phyloP scores from a whole-genome alignment of 495 filamentous ascomycete genomes.

The Neurospora cerealis region DNA sequence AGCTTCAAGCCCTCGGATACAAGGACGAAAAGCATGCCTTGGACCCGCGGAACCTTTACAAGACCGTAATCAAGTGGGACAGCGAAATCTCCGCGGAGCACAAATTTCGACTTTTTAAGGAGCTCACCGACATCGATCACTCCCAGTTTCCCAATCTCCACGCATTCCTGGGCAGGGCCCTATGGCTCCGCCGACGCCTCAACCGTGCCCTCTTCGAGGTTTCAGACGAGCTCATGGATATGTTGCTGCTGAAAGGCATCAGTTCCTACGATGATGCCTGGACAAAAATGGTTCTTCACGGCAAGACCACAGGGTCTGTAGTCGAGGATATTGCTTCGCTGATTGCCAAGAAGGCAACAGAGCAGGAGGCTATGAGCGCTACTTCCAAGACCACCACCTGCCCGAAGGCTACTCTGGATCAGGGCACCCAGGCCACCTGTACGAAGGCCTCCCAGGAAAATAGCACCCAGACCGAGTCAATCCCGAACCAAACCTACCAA shows the following conservation, averaged over 20 bases:
- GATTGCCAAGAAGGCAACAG: not conserved
- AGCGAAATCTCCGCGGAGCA: not conserved
- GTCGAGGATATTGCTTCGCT: not conserved
- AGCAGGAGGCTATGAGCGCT: not conserved
- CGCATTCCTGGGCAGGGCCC: not conserved
- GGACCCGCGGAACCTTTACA: not conserved
- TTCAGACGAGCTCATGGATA: not conserved
- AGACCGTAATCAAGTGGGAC: not conserved
- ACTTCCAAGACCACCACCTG: not conserved
- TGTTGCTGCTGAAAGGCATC: not conserved
- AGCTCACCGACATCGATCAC: not conserved
- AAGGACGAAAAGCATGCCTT: not conserved
- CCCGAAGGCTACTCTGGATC: not conserved
- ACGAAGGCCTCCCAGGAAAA: not conserved
- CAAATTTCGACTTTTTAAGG: not conserved
- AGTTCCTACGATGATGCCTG: not conserved
- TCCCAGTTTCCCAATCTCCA: not conserved
- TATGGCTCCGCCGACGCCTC: not conserved
- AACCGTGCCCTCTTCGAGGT: not conserved
- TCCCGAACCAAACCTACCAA: not conserved
- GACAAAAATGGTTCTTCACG: not conserved
- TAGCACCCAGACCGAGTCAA: not conserved
- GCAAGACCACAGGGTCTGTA: not conserved
- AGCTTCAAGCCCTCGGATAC: not conserved
- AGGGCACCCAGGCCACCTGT: not conserved